phyloP scores from a whole-genome alignment of 176 grass and related monocot species.

The Echinochloa phyllopogon region DNA sequence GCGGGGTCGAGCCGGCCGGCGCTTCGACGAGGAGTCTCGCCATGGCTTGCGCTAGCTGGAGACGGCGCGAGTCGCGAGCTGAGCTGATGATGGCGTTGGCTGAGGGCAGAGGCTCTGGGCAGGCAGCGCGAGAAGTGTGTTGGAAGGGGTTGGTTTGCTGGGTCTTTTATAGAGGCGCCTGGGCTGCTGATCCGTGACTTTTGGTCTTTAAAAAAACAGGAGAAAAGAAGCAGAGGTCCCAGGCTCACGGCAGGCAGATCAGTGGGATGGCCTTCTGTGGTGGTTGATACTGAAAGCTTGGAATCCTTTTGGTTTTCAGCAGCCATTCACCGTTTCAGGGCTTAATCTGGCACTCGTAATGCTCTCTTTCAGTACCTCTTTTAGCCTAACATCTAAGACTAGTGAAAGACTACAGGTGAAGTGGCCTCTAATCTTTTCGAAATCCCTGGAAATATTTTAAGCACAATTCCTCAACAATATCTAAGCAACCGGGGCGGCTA shows the following conservation, averaged over 20 bases:
- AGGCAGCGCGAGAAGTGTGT: slow-evolving; percentile 39
- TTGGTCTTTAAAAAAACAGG: slow-evolving; percentile 23
- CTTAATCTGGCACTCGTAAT: background rate
- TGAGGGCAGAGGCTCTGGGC: background rate
- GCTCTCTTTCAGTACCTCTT: slow-evolving; percentile 31
- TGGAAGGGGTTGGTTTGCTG: background rate
- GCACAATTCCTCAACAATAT: background rate
- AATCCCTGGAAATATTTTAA: background rate
- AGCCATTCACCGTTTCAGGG: background rate
- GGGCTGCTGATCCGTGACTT: slow-evolving; percentile 1
- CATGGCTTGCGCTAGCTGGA: slow-evolving; percentile 28
- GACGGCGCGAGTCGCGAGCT: background rate
- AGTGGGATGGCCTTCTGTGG: slow-evolving; percentile 1
- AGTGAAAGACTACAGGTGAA: too few relatives aligned
- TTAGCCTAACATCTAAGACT: background rate
- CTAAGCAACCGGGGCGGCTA: background rate
- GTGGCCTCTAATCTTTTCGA: background rate
- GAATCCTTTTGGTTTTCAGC: background rate
- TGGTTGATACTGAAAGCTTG: slow-evolving; percentile 27
- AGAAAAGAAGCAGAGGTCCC: background rate
- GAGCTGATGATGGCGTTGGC: background rate
- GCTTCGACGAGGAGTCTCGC: slow-evolving; percentile 49
- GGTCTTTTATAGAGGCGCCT: slow-evolving; percentile 46
- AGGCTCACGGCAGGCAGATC: background rate
- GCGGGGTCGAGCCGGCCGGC: background rate